Evolutionary conservation across 129 eudicot species (phyloP).

Genomic region (Lonicera japonica): DNA sequence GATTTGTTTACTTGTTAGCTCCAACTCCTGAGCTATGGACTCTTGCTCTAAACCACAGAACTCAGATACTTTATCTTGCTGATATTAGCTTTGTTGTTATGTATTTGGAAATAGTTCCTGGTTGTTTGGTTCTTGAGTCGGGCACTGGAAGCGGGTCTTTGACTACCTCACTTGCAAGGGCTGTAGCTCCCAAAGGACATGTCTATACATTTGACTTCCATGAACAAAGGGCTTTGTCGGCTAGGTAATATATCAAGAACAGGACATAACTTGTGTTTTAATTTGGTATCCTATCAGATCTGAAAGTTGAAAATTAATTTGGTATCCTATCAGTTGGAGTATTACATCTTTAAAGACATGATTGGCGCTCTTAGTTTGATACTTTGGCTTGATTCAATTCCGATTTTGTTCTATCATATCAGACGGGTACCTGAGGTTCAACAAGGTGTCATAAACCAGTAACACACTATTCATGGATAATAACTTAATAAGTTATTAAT

Average conservation of each 20-base stretch:
- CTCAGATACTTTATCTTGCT: constrained; percentile 81
- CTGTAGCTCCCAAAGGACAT: constrained; percentile 78
- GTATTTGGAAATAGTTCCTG: constrained; percentile 84
- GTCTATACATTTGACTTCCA: constrained; percentile 95
- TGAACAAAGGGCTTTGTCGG: constrained; percentile 80
- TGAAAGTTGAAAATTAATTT: too few species aligned
- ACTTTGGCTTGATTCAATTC: too few species aligned
- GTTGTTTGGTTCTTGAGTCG: constrained; percentile 84
- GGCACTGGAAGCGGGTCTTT: constrained; percentile 99
- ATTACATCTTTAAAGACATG: too few species aligned
- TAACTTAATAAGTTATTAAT: too few species aligned
- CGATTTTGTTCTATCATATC: too few species aligned
- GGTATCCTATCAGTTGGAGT: too few species aligned
- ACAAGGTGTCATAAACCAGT: too few species aligned
- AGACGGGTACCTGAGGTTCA: too few species aligned
- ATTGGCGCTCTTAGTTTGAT: neutral
- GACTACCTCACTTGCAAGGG: constrained; percentile 77
- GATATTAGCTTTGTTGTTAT: constrained; percentile 86
- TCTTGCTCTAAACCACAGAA: constrained; percentile 81
- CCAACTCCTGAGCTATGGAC: constrained; percentile 98
- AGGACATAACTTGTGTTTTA: too few species aligned
- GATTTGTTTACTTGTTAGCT: constrained; percentile 78
- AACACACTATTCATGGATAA: too few species aligned
- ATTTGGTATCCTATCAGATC: too few species aligned
- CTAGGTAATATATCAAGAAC: constrained; percentile 42